Conservation (phyloP, 2,329 filamentous ascomycete species). For the Xylariaceae sp. region DNA sequence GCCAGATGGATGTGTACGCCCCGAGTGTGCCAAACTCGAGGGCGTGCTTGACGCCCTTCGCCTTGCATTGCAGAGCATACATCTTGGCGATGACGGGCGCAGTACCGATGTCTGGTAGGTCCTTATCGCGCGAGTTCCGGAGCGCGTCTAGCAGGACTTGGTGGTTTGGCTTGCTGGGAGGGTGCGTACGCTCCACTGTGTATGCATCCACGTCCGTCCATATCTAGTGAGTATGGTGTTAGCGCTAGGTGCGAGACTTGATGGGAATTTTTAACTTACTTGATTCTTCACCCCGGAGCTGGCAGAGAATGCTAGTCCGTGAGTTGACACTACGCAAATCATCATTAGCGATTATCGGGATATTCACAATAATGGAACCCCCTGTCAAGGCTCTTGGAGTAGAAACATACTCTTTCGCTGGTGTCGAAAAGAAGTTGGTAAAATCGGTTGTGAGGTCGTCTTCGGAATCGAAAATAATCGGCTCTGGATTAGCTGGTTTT, state of each 20-base stretch:
- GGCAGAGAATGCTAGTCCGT: slow-evolving; percentile 9
- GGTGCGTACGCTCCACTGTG: slow-evolving; percentile 8
- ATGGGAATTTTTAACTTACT: slow-evolving; percentile 4
- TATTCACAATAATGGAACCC: too few species aligned
- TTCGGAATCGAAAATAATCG: background rate
- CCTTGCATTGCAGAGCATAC: slow-evolving; percentile 17
- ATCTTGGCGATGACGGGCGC: slow-evolving; percentile 12
- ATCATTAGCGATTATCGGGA: too few species aligned
- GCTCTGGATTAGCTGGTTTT: background rate
- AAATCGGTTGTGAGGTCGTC: too few species aligned
- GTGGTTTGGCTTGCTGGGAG: slow-evolving; percentile 8
- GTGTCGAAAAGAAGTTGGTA: too few species aligned
- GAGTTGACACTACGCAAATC: slow-evolving; percentile 13
- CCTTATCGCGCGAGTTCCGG: slow-evolving; percentile 15
- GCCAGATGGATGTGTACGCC: slow-evolving; percentile 20
- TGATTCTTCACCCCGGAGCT: slow-evolving; percentile 10
- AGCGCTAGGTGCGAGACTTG: background rate
- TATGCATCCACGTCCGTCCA: slow-evolving; percentile 15
- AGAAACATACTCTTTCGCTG: too few species aligned
- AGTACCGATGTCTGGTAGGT: slow-evolving; percentile 13
- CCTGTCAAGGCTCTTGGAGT: too few species aligned
- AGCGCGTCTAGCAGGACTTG: slow-evolving; percentile 11
- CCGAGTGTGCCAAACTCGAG: slow-evolving; percentile 19
- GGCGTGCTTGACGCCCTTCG: slow-evolving; percentile 10
- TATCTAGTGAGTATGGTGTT: slow-evolving; percentile 2